phyloP scores from a whole-genome alignment of 164 flowering plant genomes.

The Macadamia tetraphylla region DNA sequence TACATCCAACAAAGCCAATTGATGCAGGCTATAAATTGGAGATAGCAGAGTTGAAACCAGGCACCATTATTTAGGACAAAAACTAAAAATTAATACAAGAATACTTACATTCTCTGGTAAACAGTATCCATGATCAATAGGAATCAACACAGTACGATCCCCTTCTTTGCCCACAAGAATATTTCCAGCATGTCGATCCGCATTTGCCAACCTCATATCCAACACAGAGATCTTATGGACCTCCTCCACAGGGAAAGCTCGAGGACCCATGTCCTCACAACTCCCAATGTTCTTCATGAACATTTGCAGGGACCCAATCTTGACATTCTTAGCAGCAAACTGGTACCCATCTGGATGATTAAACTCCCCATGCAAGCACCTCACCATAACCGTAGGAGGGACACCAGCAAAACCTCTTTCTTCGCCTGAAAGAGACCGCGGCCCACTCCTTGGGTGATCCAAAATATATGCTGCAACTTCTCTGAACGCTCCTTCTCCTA shows the following conservation, averaged over 20 bases:
- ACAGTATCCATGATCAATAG: slow-evolving; percentile 91
- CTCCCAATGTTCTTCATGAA: slow-evolving; percentile 62
- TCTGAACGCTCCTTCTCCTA: slow-evolving; percentile 74
- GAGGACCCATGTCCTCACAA: slow-evolving; percentile 81
- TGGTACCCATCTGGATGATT: slow-evolving; percentile 53
- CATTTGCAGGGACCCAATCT: slow-evolving; percentile 74
- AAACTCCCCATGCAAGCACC: slow-evolving; percentile 56
- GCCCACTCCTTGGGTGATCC: slow-evolving; percentile 64
- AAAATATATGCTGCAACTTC: slow-evolving; percentile 74
- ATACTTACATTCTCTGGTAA: slow-evolving; percentile 63
- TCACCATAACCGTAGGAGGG: slow-evolving; percentile 59
- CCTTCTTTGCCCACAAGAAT: slow-evolving; percentile 46
- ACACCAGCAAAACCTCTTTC: slow-evolving; percentile 68
- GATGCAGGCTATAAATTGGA: no score
- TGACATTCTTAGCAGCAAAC: slow-evolving; percentile 22
- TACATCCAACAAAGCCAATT: no score
- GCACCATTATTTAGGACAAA: neutral
- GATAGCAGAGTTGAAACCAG: neutral
- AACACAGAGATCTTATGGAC: slow-evolving; percentile 73
- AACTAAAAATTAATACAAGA: neutral
- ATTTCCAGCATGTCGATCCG: slow-evolving; percentile 82
- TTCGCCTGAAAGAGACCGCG: slow-evolving; percentile 19
- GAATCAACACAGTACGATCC: slow-evolving; percentile 46
- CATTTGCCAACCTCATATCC: slow-evolving; percentile 75
- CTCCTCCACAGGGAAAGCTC: slow-evolving; percentile 61